Evolutionary conservation across 2,329 filamentous ascomycete species (phyloP), one percentile per base, ranked within the genome.

Genomic region (Cordyceps militaris): DNA sequence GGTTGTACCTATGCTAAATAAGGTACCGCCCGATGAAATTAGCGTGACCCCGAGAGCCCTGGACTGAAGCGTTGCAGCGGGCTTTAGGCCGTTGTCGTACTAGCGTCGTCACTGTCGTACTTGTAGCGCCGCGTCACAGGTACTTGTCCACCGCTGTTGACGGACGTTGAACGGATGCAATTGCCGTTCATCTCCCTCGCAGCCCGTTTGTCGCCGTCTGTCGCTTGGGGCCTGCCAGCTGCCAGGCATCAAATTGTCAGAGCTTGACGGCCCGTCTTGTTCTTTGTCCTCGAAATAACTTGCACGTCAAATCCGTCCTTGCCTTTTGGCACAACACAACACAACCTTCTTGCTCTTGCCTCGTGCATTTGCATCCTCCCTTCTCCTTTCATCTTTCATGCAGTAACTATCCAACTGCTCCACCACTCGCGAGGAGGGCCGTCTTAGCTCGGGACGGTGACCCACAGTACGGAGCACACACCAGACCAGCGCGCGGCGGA

Each of bases 361-460:
- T 16, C 34, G 13, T n/a, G 19, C 34, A 21, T 55, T 38, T 42
- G 36, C 28, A 19, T 26, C 52, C 23, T 44, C 24, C 6, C 24
- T n/a, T 28, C 52, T 47, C 30, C 16, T 36, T 26, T 11, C 8
- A 4, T 11, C 34, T 10, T 47, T 55, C 38, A 30, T 32, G 10
- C 32, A 42, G 16, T 14, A n/a, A 6, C 14, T 14, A 38, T 38
- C 34, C 34, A 7, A 6, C 34, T 38, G 34, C 34, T 42, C 54
- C 42, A 48, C 43, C 30, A 30, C 34, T 38, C 34, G 43, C 34
- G 32, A 56, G 46, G 34, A 50, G 50, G 34, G 54, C 54, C 54
- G 44, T 47, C 54, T 43, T 49, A 49, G 54, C 43, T 50, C 28
- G 54, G 44, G 34, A 42, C 9, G 28, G 26, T 19, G 44, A 23